Evolutionary conservation across 169 alveolate species (phyloP).

Genomic region (Cryptosporidium sp.): DNA sequence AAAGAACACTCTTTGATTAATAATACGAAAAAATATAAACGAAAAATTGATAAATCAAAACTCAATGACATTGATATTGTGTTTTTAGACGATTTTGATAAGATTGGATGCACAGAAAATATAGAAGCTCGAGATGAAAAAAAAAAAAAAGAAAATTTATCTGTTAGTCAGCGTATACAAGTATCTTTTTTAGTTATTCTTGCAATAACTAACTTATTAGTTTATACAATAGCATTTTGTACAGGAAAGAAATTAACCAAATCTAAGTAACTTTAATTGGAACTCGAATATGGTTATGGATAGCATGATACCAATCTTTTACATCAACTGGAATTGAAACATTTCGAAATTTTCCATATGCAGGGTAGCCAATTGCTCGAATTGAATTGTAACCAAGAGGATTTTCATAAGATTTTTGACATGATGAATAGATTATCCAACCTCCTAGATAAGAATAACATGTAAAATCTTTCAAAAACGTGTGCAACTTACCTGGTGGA

Average conservation of each 20-base stretch:
- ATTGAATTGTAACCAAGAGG: constrained; percentile 67
- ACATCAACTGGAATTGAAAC: constrained; percentile 22
- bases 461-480: background rate
- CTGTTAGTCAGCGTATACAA: constrained; percentile 55
- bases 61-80: constrained; percentile 6
- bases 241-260: background rate
- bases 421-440: constrained; percentile 65
- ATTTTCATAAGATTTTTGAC: constrained; percentile 29
- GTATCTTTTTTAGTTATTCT: constrained; percentile 24
- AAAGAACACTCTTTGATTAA: background rate
- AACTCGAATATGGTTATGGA: constrained; percentile 44
- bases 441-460: constrained; percentile 22
- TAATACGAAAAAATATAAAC: background rate
- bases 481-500: constrained; percentile 63
- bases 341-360: constrained; percentile 44
- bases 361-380: constrained; percentile 64
- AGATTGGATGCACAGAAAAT: constrained; percentile 5
- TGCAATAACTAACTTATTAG: constrained; percentile 14
- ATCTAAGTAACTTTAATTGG: constrained; percentile 27
- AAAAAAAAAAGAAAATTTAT: background rate
- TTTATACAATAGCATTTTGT: constrained; percentile 35
- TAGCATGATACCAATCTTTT: constrained; percentile 57
- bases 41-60: background rate
- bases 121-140: constrained; percentile 23
- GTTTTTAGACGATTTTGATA: constrained; percentile 43